Evolutionary conservation across 2,329 filamentous ascomycete genomes (phyloP).

Genomic region (Rhinocladiella similis): DNA sequence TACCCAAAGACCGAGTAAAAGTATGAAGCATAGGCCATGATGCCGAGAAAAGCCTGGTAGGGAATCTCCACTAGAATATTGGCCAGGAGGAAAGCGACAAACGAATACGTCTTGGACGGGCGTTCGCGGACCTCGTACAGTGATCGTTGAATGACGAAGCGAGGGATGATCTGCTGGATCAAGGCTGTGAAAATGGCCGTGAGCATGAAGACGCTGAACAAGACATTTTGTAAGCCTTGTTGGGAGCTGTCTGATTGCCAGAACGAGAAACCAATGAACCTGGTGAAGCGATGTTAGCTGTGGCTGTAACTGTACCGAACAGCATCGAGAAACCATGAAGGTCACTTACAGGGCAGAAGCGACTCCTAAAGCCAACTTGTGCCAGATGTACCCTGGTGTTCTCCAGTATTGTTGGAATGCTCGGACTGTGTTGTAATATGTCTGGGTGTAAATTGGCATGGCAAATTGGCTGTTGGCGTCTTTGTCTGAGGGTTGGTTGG

Average conservation of each 20-base stretch:
- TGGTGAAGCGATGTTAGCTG: background rate
- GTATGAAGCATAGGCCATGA: conserved; percentile 71
- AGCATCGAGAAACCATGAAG: background rate
- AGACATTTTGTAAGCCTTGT: conserved; percentile 67
- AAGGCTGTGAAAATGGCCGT: conserved; percentile 53
- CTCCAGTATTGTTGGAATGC: conserved; percentile 89
- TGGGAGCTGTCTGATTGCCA: conserved; percentile 65
- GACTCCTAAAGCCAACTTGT: conserved; percentile 60
- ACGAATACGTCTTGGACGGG: conserved; percentile 71
- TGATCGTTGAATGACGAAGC: conserved; percentile 67
- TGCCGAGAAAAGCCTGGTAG: conserved; percentile 60
- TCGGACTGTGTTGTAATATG: conserved; percentile 65
- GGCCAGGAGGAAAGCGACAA: conserved; percentile 70
- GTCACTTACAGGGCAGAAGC: conserved; percentile 39
- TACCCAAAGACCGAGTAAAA: conserved; percentile 68
- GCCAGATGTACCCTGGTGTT: conserved; percentile 81
- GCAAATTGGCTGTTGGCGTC: conserved; percentile 66
- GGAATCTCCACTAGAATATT: conserved; percentile 71
- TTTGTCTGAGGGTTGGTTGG: background rate
- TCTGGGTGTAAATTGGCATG: conserved; percentile 66
- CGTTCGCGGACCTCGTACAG: conserved; percentile 68
- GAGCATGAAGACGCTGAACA: conserved; percentile 72
- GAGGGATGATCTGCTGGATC: conserved; percentile 62
- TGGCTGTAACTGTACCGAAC: background rate
- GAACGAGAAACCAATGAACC: conserved; percentile 58